phyloP scores from a whole-genome alignment of 192 early-diverging fungal genomes.

The Coemansia sp. region DNA sequence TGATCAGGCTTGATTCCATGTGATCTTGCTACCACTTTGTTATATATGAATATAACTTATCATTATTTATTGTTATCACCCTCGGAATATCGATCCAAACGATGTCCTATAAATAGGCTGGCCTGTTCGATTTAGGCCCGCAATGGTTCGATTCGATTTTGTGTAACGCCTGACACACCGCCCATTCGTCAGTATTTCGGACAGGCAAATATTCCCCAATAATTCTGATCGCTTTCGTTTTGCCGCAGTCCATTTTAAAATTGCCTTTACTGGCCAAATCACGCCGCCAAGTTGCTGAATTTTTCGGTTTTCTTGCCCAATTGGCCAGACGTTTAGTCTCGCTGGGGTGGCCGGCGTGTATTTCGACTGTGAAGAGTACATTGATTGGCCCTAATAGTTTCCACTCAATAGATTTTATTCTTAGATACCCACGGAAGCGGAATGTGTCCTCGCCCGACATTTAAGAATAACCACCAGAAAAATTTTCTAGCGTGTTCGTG shows the following conservation, averaged over 20 bases:
- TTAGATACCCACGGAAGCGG: not conserved
- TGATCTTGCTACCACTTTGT: not conserved
- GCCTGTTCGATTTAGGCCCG: no score
- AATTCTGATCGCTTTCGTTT: not conserved
- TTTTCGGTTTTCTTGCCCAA: not conserved
- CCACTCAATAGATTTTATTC: not conserved
- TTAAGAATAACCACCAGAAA: no score
- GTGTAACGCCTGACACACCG: not conserved
- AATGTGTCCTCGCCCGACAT: not conserved
- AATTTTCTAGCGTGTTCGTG: not conserved
- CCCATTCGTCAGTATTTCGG: not conserved
- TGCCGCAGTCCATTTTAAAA: not conserved
- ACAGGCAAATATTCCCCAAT: not conserved
- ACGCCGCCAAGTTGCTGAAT: no score
- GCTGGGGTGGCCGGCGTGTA: not conserved
- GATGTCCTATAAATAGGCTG: no score
- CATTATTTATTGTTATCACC: no score
- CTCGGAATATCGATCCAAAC: no score
- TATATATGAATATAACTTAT: no score
- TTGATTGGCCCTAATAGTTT: not conserved
- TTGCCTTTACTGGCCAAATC: no score
- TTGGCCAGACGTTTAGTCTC: constrained; percentile 5
- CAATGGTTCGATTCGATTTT: not conserved
- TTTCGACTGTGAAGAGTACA: not conserved
- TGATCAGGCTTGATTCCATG: not conserved